A percentile compares a stretch with the other conserved stretches of the same genome.
Evolutionary conservation across 2,329 filamentous ascomycete species (phyloP).

Genomic region (Diplocarpon rosae): DNA sequence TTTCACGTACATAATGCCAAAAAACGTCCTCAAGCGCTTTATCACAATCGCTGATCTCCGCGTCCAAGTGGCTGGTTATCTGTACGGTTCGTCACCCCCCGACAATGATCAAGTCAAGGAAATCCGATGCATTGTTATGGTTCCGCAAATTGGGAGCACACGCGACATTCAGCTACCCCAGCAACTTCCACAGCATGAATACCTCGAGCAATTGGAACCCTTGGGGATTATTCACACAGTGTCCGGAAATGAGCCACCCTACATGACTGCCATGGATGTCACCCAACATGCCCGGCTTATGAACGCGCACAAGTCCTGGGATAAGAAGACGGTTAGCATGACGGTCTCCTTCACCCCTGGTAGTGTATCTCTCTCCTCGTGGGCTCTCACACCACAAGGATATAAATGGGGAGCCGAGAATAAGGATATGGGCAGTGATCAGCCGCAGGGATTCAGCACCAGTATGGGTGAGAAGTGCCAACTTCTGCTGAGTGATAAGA

Average conservation of each 20-base stretch:
- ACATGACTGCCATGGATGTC: constrained; percentile 92
- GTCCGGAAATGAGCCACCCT: constrained; percentile 86
- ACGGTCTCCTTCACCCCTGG: constrained; percentile 94
- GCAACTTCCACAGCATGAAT: constrained; percentile 83
- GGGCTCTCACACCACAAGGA: constrained; percentile 81
- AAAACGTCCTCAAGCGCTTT: constrained; percentile 96
- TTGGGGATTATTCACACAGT: constrained; percentile 92
- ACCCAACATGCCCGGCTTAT: constrained; percentile 89
- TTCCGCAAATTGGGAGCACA: constrained; percentile 89
- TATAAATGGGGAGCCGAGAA: constrained; percentile 98
- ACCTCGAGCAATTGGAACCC: constrained; percentile 76
- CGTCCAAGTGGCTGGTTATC: constrained; percentile 90
- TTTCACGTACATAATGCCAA: constrained; percentile 96
- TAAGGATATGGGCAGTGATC: constrained; percentile 83
- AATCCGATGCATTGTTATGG: constrained; percentile 91
- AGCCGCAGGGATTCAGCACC: constrained; percentile 86
- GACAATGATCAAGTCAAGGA: constrained; percentile 98
- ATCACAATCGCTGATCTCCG: constrained; percentile 94
- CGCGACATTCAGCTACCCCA: constrained; percentile 87
- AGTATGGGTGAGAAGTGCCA: constrained; percentile 94
- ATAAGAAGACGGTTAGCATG: constrained; percentile 84
- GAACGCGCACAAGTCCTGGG: constrained; percentile 69
- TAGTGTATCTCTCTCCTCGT: constrained; percentile 87
- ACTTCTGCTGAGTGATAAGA: constrained; percentile 82
- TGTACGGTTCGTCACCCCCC: constrained; percentile 84